Evolutionary conservation across 1,284 basidiomycete species (phyloP).

Genomic region (Kalmanozyma brasiliensis): DNA sequence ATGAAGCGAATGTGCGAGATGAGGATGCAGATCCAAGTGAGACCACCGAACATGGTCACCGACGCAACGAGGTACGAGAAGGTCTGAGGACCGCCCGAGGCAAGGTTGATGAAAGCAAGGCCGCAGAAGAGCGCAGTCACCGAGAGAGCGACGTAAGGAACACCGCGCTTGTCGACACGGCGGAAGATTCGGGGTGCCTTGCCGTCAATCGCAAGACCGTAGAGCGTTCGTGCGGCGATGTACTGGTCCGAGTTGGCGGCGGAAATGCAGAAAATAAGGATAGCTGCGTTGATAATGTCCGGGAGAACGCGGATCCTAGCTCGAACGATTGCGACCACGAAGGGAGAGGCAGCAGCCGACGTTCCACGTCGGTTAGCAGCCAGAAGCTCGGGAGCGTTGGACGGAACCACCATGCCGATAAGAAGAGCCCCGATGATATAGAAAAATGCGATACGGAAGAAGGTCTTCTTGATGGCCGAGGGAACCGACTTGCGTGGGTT

Average conservation of each 20-base stretch:
- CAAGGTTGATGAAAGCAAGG: constrained; percentile 76
- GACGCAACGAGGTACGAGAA: constrained; percentile 38
- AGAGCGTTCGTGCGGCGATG: constrained; percentile 72
- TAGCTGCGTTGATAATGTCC: constrained; percentile 72
- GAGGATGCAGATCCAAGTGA: constrained; percentile 74
- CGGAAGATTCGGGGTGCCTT: constrained; percentile 72
- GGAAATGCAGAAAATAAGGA: constrained; percentile 66
- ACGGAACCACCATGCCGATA: constrained; percentile 59
- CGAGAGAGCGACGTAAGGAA: constrained; percentile 70
- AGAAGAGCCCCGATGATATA: constrained; percentile 73
- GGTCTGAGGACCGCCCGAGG: constrained; percentile 71
- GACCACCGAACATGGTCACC: constrained; percentile 70
- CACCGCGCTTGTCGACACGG: constrained; percentile 70
- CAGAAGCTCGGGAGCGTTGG: constrained; percentile 42
- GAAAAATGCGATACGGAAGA: constrained; percentile 76
- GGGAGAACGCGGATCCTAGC: constrained; percentile 80
- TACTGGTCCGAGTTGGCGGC: constrained; percentile 72
- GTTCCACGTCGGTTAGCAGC: constrained; percentile 36
- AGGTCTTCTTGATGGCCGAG: constrained; percentile 72
- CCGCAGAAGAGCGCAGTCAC: constrained; percentile 74
- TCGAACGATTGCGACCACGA: constrained; percentile 75
- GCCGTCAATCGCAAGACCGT: constrained; percentile 72
- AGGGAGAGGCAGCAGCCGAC: constrained; percentile 75
- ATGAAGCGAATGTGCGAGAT: constrained; percentile 84
- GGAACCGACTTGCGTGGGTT: constrained; percentile 75